Evolutionary conservation across 2,329 filamentous ascomycete species (phyloP), one percentile per base, ranked within the genome.

Genomic region (Aspergillus costaricaensis): DNA sequence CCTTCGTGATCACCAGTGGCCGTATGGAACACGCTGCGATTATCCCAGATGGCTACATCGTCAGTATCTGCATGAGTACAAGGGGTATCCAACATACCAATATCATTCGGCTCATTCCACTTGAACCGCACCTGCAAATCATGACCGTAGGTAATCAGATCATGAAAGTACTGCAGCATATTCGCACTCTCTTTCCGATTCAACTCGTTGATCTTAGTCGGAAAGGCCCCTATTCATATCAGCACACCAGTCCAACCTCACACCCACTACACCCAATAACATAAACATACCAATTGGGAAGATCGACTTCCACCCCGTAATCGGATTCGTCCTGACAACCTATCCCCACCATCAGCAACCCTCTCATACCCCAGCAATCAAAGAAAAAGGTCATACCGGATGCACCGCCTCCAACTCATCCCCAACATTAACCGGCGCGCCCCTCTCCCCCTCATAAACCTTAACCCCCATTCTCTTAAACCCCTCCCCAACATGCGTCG

Each of bases 291-390:
- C 63, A 25, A 82, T 71, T 7, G 74, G 77, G 58, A 78, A 86
- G 14, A 86, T 75, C 59, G 78, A 81, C 73, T 86, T 87, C 85
- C 86, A 88, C 0, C 85, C 85, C 0, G 85, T 88, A 1, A 88
- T 85, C 0, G 86, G 86, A 63, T 88, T 87, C 3, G 86, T 88
- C 25, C 85, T 79, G 3, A 87, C 78, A 1, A 87, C 79, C 51
- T 54, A 54, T 12, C 17, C 19, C 9, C 4, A 10, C 21, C 1
- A 43, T 54, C 52, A 54, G 52, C 52, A 2, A 9, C 7, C 21
- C n/a, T 0, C 25, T 27, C 25, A 27, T 27, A 27, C 25, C 25
- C 7, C 25, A 27, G 25, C 25, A 3, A 27, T 8, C 2, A 0
- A 0, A 27, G 25, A 8, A 27, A 41, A 41, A 0, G 14, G 4